These are phyloP conservation scores for Andrographis paniculata DNA, from an alignment of 305 asterid genomes.

Conservation along the genomic window DNA sequence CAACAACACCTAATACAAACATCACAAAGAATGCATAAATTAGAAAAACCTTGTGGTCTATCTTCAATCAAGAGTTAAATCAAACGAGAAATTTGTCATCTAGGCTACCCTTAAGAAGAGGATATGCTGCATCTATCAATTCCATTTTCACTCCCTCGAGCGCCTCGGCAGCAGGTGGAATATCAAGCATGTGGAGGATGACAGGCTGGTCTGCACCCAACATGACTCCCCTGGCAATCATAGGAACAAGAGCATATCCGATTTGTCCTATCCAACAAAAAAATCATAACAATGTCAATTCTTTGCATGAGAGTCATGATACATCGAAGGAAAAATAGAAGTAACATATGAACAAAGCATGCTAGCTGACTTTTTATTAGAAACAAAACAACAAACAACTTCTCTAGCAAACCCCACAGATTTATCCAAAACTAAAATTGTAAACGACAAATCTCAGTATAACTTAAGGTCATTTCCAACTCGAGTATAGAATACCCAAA, in stretches of 20 bases:
- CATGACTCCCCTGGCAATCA: conserved; percentile 78
- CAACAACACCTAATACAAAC: conserved; percentile 52
- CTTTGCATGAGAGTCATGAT: neutral
- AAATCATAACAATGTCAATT: neutral
- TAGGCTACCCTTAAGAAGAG: conserved; percentile 56
- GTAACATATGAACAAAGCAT: neutral
- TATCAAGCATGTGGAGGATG: conserved; percentile 76
- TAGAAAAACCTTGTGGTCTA: no score
- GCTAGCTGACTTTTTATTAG: no score
- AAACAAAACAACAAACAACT: no score
- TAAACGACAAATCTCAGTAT: no score
- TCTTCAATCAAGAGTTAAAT: neutral
- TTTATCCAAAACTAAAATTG: no score
- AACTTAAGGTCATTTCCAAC: no score
- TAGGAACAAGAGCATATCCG: conserved; percentile 60
- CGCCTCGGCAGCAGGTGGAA: conserved; percentile 74
- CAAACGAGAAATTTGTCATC: neutral
- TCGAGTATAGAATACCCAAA: no score
- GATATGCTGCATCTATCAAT: conserved; percentile 67
- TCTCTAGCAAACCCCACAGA: no score
- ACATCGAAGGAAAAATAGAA: neutral
- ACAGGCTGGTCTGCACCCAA: conserved; percentile 76
- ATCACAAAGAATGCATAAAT: neutral
- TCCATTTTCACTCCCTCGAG: conserved; percentile 74
- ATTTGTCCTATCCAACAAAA: conserved; percentile 41